Conservation (phyloP, 495 filamentous ascomycete genomes). For the Tuber melanosporum region DNA sequence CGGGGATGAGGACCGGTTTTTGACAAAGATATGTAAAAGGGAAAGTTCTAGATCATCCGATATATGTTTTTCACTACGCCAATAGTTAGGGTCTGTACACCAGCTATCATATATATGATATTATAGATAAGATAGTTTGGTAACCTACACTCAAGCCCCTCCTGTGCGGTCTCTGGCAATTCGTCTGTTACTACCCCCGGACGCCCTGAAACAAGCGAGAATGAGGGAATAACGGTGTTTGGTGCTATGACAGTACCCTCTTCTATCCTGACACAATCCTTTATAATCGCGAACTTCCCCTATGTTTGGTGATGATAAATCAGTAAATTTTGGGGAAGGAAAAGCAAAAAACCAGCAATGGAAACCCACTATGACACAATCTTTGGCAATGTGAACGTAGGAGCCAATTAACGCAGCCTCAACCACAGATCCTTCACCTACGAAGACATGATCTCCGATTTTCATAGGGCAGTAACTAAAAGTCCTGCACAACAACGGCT, state of each 20-base stretch:
- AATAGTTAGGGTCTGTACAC: background rate
- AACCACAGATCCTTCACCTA: constrained; percentile 65
- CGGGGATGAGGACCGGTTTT: background rate
- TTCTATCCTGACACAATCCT: constrained; percentile 79
- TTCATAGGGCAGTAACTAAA: constrained; percentile 77
- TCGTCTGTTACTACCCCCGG: constrained; percentile 80
- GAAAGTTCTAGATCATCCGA: constrained; percentile 30
- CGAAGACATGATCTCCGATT: constrained; percentile 86
- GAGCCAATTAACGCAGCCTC: constrained; percentile 72
- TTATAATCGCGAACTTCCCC: constrained; percentile 80
- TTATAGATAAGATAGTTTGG: constrained; percentile 18
- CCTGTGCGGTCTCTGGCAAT: constrained; percentile 67
- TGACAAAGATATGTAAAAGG: background rate
- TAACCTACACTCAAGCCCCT: constrained; percentile 53
- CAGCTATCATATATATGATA: constrained; percentile 45
- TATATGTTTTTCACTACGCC: constrained; percentile 38
- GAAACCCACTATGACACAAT: constrained; percentile 52
- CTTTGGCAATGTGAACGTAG: constrained; percentile 74
- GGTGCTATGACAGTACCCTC: constrained; percentile 74
- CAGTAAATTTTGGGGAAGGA: background rate
- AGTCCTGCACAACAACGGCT: constrained; percentile 41
- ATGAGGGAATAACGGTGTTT: constrained; percentile 86
- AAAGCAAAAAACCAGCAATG: background rate
- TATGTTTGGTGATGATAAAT: background rate
- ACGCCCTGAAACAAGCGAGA: constrained; percentile 73